Evolutionary conservation across 2,329 filamentous ascomycete genomes (phyloP), one percentile per base, ranked within the genome.

Genomic region (Dendrostoma leiphaemia): DNA sequence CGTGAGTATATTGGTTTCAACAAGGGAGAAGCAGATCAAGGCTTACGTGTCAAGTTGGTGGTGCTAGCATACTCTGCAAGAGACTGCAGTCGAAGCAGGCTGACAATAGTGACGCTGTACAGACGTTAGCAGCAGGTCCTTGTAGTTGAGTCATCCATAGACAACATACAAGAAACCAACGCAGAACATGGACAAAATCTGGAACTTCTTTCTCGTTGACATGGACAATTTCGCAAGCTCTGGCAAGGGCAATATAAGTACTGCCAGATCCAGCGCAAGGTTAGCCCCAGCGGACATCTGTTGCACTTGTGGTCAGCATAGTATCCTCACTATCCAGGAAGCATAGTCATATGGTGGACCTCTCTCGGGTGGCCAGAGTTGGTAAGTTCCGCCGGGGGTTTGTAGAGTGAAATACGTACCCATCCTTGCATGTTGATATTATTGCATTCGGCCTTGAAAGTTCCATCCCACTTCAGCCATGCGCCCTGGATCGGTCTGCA

Each of bases 141-240:
- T n/a, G n/a, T n/a, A n/a, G n/a, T n/a, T n/a, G n/a, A n/a, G n/a
- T n/a, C n/a, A n/a, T n/a, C n/a, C n/a, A n/a, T n/a, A n/a, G n/a
- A n/a, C n/a, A n/a, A 55, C 64, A 51, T 51, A 67, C 65, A 69
- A 67, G 55, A 69, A 66, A 31, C 68, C 67, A 12, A 70, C 61
- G 51, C 63, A 62, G 57, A 70, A 70, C 67, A 69, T 70, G 37
- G 64, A 50, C n/a, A 70, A 57, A 28, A 70, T 66, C 51, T 68
- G 67, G 2, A 64, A 38, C 58, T 65, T 69, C 57, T 68, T 69
- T 41, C 56, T 63, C 50, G 56, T 35, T 6, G 67, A 69, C 54
- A 67, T 56, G 17, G 62, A 64, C 1, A 70, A 57, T 9, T 51
- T 58, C 48, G 61, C 62, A 12, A 70, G 53, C 44, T 64, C 57